A percentile compares a stretch with the other conserved stretches of the same genome.
Evolutionary conservation across 257 asterid genomes (phyloP).

Genomic region (Solanum neorickii): DNA sequence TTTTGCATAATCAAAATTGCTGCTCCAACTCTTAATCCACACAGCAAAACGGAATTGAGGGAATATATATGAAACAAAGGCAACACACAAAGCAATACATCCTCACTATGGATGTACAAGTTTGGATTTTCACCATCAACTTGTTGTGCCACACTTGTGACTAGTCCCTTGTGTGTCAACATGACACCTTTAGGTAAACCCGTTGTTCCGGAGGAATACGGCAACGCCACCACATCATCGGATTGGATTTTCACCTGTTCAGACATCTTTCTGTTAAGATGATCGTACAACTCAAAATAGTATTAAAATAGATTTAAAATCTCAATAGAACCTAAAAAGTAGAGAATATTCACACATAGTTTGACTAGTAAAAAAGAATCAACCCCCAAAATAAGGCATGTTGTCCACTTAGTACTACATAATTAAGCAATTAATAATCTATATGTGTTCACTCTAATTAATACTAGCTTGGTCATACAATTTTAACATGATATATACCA

Average conservation of each 20-base stretch:
- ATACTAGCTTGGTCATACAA: too few species aligned
- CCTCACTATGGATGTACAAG: constrained; percentile 58
- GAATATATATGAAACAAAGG: constrained; percentile 84
- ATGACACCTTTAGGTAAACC: constrained; percentile 95
- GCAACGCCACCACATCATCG: constrained; percentile 83
- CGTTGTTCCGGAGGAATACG: constrained; percentile 92
- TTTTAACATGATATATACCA: neutral
- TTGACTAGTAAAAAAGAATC: neutral
- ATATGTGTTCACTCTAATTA: neutral
- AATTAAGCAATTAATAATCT: neutral
- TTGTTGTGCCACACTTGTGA: constrained; percentile 86
- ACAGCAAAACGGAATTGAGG: constrained; percentile 55
- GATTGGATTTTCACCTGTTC: constrained; percentile 18
- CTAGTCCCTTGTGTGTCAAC: constrained; percentile 83
- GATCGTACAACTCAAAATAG: neutral
- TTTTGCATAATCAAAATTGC: constrained; percentile 72
- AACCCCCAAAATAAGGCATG: neutral
- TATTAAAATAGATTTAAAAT: neutral
- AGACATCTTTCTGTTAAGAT: neutral
- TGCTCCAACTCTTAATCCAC: constrained; percentile 89
- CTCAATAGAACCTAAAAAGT: neutral
- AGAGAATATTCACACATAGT: neutral
- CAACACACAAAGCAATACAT: constrained; percentile 67
- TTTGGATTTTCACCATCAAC: constrained; percentile 93
- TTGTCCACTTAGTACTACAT: neutral